Conservation (phyloP, 306 rosid species). For the Prunus dulcis region DNA sequence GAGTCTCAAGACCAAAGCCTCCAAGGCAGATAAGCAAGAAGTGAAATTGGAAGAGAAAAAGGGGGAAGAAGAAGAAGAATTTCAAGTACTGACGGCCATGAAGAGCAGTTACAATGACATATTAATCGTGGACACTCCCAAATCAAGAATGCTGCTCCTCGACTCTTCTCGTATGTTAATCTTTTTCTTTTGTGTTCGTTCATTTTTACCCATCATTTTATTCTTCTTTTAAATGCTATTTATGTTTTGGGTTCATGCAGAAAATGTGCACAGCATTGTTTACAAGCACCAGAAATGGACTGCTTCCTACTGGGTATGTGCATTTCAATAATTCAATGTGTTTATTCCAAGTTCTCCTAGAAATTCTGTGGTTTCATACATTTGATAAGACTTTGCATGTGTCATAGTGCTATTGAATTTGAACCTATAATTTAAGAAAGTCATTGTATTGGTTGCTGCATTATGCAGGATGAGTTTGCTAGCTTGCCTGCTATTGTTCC, state of each 20-base stretch:
- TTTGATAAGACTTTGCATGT: neutral
- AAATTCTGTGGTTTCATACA: neutral
- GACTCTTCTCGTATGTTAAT: constrained; percentile 56
- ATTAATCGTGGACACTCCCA: constrained; percentile 59
- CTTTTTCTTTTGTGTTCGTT: neutral
- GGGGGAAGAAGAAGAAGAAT: constrained; percentile 45
- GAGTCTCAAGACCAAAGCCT: neutral
- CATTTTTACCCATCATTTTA: neutral
- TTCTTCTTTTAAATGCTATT: constrained; percentile 3
- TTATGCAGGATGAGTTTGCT: constrained; percentile 81
- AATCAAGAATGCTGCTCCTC: constrained; percentile 74
- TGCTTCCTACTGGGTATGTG: constrained; percentile 73
- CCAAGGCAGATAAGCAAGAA: constrained; percentile 12
- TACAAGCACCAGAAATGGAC: constrained; percentile 83
- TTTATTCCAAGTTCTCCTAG: neutral
- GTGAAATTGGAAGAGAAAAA: constrained; percentile 16
- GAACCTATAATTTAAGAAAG: neutral
- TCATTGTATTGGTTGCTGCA: constrained; percentile 15
- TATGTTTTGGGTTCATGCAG: constrained; percentile 36
- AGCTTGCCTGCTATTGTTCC: constrained; percentile 93
- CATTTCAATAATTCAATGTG: neutral
- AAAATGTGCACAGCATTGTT: constrained; percentile 78
- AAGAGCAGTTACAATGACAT: constrained; percentile 68
- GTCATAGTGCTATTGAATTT: neutral
- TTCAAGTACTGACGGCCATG: constrained; percentile 39